Evolutionary conservation across 305 asterid genomes (phyloP), one percentile per base, ranked within the genome.

Genomic region (Coffea humblotiana): DNA sequence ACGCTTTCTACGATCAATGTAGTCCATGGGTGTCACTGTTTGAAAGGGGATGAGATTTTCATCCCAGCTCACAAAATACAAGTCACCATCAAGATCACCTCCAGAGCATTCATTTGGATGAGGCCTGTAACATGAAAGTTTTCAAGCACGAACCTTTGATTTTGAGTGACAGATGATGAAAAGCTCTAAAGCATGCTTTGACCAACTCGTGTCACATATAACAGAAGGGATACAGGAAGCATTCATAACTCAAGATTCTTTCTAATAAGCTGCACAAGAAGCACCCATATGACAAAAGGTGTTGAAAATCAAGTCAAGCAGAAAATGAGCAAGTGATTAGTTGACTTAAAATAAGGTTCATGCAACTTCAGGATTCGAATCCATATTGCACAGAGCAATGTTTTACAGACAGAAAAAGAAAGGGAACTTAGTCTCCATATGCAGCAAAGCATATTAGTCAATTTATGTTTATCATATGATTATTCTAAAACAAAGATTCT

Each of bases 21-120:
- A 95, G 89, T 94, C 97, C 99, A 95, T 95, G 3, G 99, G 98
- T 77, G 87, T 84, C 85, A 89, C 99, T 45, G 90, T 92, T 80
- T 78, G 87, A 82, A 78, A 78, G 12, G 99, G 99, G 76, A 92
- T 78, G 68, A 95, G 90, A 80, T 63, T 86, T 83, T 86, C 79
- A 61, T 93, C 99, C 99, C 99, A 95, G 90, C 99, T 93, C 74
- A 95, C 81, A 54, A 93, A 95, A 84, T 95, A 95, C 40, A 89
- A 86, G 84, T 95, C 99, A 58, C 99, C 99, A 81, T 95, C 99
- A 79, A 95, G 97, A 86, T 94, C 99, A 77, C 99, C 99, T 74
- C 99, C 98, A 8, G 99, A 95, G 87, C 99, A 95, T 90, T 95
- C 99, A 78, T 92, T 95, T 25, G 99, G 98, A 83, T 95, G 98